Evolutionary conservation across 768 basidiomycete species (phyloP), one percentile per base, ranked within the genome.

Genomic region (Lactarius vividus): DNA sequence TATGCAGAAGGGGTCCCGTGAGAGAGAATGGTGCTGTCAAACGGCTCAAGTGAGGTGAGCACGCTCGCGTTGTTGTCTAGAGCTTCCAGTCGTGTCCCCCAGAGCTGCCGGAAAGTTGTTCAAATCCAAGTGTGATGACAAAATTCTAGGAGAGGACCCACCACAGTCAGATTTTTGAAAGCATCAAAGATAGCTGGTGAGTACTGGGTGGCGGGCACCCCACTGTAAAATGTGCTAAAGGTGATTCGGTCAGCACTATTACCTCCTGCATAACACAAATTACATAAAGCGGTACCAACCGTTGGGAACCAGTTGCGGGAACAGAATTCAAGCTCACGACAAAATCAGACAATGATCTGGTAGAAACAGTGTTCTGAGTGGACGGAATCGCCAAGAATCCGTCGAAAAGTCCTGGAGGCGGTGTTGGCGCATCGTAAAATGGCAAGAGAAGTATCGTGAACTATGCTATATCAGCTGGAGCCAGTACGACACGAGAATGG

Each of bases 371-470:
- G 1, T 20, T 39, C 29, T n/a, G 11, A 15, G 1, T 42, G 26
- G 59, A 2, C 2, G 67, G 64, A 6, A 68, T 68, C 1, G 67
- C 59, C 59, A 72, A 58, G 44, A 71, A 61, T 13, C 63, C 70
- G 10, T 71, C 70, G 31, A 72, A 71, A 1, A 66, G 44, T 11
- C 67, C 69, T 1, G 37, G 53, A 2, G 69, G 59, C 10, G 69
- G 64, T 4, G 59, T 62, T 1, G 70, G 70, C 0, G 53, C 69
- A 52, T 72, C 69, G 54, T 72, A 72, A 37, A 69, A 72, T 9
- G 64, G 3, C 8, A 59, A 23, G n/a, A 49, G 23, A 49, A 26
- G 4, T 49, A 15, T 26, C 2, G 5, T 15, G 23, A 49, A 26
- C 23, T 49, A 49, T 26, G 23, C 6, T 11, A 49, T 15, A 13